Evolutionary conservation across 108 stramenopile genomes (phyloP), one percentile per base, ranked within the genome.

Genomic region (Stephanodiscus triporus): DNA sequence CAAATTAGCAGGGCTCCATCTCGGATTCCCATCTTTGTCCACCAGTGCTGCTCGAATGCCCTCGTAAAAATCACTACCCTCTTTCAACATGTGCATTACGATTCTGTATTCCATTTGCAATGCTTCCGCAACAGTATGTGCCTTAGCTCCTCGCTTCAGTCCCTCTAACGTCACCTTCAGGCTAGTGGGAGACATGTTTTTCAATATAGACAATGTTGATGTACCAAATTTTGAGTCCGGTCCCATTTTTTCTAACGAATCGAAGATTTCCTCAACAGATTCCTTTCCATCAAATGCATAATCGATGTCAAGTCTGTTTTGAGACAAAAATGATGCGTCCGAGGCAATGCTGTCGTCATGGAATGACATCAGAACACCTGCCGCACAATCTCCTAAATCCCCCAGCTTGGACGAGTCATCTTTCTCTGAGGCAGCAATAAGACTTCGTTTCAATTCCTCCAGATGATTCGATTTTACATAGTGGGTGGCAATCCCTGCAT

Each of bases 21-120:
- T 82, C 32, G 99, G 97, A 17, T 78, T 64, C 8, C 81, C 72
- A 82, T 97, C 96, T 71, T 91, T 93, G 70, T 99, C 99, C 9
- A 99, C 89, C 45, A 99, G 79, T n/a, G 90, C 83, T 24, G 98
- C 91, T 23, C 98, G 88, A n/a, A 99, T 91, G 6, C 99, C 99
- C 72, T 98, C 97, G 69, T 89, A 93, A 83, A 99, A 99, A 72
- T 99, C 99, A 27, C 71, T 71, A 0, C 70, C 80, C 26, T 67
- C 66, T 65, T 63, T 76, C 73, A 89, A 78, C 55, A 84, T 91
- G 8, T 81, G 82, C 63, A 86, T 85, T 13, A 77, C 77, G 72
- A 97, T 86, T 66, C 94, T 78, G 67, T 85, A 96, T 72, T 97
- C 98, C 91, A 93, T 92, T 68, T 80, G 68, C 56, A 96, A 71